Conservation (phyloP, 257 asterid species). For the Forsythia viridissima region DNA sequence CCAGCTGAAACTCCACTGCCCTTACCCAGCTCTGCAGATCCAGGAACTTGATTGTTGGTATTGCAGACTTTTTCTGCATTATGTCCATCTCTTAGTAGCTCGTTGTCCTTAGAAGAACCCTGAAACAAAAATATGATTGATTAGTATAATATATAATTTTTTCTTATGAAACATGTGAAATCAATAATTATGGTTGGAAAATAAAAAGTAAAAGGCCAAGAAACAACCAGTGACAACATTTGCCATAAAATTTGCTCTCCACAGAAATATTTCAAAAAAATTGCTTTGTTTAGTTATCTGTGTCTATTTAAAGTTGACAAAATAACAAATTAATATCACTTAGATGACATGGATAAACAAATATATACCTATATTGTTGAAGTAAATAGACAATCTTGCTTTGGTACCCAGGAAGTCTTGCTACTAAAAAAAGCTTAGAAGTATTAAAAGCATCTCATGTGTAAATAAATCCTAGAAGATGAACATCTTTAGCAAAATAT, state of each 20-base stretch:
- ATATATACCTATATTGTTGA: neutral
- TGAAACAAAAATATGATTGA: conserved; percentile 32
- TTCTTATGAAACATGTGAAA: neutral
- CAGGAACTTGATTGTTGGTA: conserved; percentile 47
- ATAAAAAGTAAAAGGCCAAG: conserved; percentile 15
- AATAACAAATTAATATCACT: neutral
- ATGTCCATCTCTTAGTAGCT: conserved; percentile 57
- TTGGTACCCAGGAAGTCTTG: neutral
- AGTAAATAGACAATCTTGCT: conserved; percentile 18
- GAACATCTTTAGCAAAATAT: neutral
- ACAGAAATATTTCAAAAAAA: neutral
- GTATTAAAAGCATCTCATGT: neutral
- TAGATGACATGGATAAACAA: neutral
- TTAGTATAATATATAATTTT: conserved; percentile 11
- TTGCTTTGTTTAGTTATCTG: neutral
- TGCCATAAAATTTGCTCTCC: neutral
- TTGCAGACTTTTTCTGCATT: conserved; percentile 50
- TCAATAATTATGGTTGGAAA: conserved; percentile 6
- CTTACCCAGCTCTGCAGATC: conserved; percentile 53
- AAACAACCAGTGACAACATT: conserved; percentile 5
- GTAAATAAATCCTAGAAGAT: conserved; percentile 19
- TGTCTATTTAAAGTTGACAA: neutral
- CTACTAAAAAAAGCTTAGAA: too few relatives aligned
- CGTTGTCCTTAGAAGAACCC: conserved; percentile 77
- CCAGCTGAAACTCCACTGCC: conserved; percentile 49